Percentiles rank a stretch among this genome's conserved stretches.
phyloP scores from a whole-genome alignment of 176 grass and related monocot genomes.

The Avena insularis region DNA sequence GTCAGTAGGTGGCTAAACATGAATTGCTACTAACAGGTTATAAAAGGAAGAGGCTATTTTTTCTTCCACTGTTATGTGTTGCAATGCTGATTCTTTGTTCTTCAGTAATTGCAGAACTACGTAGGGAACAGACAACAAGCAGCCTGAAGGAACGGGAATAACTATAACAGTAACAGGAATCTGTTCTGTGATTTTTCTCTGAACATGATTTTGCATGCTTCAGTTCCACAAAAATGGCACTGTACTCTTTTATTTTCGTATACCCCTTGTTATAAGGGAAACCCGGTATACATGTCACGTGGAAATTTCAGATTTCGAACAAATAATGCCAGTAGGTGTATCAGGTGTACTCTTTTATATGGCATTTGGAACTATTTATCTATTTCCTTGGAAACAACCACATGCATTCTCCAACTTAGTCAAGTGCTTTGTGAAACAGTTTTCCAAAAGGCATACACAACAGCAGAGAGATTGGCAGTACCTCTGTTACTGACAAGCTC shows the following conservation, averaged over 20 bases:
- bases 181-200: not conserved
- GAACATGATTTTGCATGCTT: not conserved
- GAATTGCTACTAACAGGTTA: not conserved
- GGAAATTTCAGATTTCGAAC: not conserved
- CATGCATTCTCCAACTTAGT: too few species aligned
- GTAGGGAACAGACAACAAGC: constrained; percentile 11
- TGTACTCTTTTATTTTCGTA: constrained; percentile 1
- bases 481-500: constrained; percentile 86
- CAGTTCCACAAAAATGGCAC: not conserved
- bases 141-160: not conserved
- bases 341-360: not conserved
- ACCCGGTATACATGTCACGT: not conserved
- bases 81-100: not conserved
- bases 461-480: constrained; percentile 23
- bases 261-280: not conserved
- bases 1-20: not conserved
- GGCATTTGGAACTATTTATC: not conserved
- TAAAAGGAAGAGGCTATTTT: not conserved
- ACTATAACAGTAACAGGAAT: not conserved
- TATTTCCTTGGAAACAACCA: not conserved
- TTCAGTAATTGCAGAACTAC: not conserved
- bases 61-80: not conserved
- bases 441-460: not conserved
- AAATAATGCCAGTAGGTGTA: not conserved
- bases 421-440: not conserved